Evolutionary conservation across 345 rosid genomes (phyloP).

Genomic region (Ceriops zippeliana): DNA sequence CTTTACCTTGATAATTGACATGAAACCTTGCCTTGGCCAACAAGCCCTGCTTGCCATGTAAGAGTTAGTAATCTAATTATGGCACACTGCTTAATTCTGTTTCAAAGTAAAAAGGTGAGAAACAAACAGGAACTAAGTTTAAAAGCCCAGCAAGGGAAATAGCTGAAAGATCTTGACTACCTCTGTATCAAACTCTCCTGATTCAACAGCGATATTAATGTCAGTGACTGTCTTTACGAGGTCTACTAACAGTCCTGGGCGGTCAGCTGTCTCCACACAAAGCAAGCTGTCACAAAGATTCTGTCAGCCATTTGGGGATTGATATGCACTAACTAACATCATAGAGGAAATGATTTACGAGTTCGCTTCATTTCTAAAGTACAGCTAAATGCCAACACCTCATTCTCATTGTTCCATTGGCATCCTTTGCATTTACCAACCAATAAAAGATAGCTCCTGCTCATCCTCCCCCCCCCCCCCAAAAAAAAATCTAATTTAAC

Average conservation of each 20-base stretch:
- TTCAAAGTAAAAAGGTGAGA: background rate
- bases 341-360: background rate
- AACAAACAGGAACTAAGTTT: background rate
- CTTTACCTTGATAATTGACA: constrained; percentile 78
- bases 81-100: background rate
- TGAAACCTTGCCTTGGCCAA: constrained; percentile 96
- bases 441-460: too few species aligned
- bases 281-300: constrained; percentile 56
- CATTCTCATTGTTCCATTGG: too few species aligned
- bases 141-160: background rate
- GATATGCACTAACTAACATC: background rate
- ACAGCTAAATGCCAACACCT: too few species aligned
- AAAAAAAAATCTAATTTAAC: too few species aligned
- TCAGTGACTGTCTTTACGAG: constrained; percentile 78
- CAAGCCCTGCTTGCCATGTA: constrained; percentile 49
- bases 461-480: too few species aligned
- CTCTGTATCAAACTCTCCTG: constrained; percentile 99
- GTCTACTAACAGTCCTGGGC: constrained; percentile 90
- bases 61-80: constrained; percentile 5
- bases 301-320: background rate
- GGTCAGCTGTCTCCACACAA: constrained; percentile 86
- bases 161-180: constrained; percentile 23
- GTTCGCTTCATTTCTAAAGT: too few species aligned
- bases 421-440: too few species aligned
- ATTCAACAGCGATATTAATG: constrained; percentile 71